Percentiles rank a stretch among this genome's conserved stretches.
phyloP scores from a whole-genome alignment of 2,329 filamentous ascomycete genomes.

The Ascochyta pisi region DNA sequence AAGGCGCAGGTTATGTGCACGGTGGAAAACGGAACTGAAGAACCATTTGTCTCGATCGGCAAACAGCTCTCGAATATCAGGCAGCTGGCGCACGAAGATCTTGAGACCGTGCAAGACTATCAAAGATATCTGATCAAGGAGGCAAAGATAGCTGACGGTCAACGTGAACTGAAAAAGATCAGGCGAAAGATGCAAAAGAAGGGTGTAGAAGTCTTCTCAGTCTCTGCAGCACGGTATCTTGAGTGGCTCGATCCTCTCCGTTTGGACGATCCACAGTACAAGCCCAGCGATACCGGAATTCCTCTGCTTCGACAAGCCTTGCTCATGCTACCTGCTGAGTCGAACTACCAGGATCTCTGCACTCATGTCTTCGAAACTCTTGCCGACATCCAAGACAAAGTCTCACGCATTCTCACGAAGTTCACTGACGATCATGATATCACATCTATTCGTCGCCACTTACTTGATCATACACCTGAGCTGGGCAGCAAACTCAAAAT shows the following conservation, averaged over 20 bases:
- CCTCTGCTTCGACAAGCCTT: constrained; percentile 8
- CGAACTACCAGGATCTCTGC: constrained; percentile 1
- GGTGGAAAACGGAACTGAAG: background rate
- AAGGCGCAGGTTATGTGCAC: background rate
- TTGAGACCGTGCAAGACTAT: too few species aligned
- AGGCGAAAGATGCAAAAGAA: constrained; percentile 7
- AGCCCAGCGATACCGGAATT: constrained; percentile 1
- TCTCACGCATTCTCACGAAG: background rate
- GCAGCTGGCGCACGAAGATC: too few species aligned
- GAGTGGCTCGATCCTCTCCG: background rate
- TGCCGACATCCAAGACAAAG: constrained; percentile 4
- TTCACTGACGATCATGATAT: constrained; percentile 11
- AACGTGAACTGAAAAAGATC: background rate
- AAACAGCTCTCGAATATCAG: background rate
- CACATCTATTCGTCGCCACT: constrained; percentile 1
- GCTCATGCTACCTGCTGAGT: constrained; percentile 1
- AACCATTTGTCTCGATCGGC: background rate
- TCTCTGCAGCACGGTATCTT: constrained; percentile 3
- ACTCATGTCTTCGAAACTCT: constrained; percentile 8
- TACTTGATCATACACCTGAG: background rate
- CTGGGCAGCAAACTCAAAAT: background rate
- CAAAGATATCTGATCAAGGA: background rate
- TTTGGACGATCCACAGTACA: background rate
- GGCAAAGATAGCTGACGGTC: background rate
- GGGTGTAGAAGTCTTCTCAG: constrained; percentile 10